phyloP scores from a whole-genome alignment of 169 alveolate genomes.

The Plasmodium coatneyi region DNA sequence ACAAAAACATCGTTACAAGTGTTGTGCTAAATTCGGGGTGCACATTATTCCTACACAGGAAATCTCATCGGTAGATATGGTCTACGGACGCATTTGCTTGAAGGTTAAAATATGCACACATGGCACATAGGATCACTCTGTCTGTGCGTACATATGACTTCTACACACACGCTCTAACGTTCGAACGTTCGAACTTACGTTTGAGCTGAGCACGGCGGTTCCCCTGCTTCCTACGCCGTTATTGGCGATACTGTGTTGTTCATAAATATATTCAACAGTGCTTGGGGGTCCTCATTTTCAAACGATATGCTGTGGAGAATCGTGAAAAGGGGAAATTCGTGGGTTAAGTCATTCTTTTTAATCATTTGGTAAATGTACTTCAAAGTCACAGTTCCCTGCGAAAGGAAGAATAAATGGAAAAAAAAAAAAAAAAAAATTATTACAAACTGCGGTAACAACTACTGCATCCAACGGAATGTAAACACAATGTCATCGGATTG shows the following conservation, averaged over 20 bases:
- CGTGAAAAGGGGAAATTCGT: constrained; percentile 59
- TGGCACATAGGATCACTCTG: background rate
- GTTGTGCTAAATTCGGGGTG: background rate
- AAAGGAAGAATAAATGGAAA: background rate
- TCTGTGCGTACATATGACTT: background rate
- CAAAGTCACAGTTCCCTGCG: constrained; percentile 62
- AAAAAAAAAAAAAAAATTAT: background rate
- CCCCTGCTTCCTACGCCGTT: background rate
- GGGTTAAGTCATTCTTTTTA: constrained; percentile 21
- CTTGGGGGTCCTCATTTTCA: constrained; percentile 56
- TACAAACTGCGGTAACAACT: background rate
- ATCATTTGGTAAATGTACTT: constrained; percentile 59
- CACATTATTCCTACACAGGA: background rate
- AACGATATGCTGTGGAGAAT: constrained; percentile 61
- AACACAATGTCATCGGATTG: background rate
- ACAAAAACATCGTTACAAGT: constrained; percentile 2
- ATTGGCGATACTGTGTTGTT: background rate
- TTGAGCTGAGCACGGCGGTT: background rate
- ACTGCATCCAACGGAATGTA: background rate
- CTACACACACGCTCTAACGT: background rate
- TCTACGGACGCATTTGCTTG: background rate
- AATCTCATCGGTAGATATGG: background rate
- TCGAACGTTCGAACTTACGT: background rate
- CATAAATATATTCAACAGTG: constrained; percentile 52
- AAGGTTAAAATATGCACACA: background rate